These are phyloP conservation scores for Marchantia paleacea DNA, from an alignment of 225 moss, liverwort and hornwort species.

Conservation along the genomic window DNA sequence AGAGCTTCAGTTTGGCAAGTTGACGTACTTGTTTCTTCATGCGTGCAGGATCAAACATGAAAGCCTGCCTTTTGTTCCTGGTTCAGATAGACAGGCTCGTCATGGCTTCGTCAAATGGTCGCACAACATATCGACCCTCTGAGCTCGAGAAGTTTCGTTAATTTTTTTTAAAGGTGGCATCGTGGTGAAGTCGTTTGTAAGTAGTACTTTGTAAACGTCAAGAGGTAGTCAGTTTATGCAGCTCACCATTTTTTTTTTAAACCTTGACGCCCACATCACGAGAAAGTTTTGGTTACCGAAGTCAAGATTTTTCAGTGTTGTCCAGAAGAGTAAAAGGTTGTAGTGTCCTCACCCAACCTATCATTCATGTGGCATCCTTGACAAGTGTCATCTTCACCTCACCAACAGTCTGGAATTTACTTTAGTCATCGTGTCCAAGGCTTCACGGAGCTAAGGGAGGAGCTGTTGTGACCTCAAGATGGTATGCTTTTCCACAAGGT, in stretches of 20 bases:
- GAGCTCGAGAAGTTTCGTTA: conserved; percentile 33
- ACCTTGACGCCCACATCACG: neutral
- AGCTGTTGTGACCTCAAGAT: no score
- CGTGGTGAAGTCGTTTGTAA: neutral
- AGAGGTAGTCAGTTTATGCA: neutral
- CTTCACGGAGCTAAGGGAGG: no score
- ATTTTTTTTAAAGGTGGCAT: neutral
- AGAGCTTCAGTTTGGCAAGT: no score
- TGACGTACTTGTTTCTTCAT: neutral
- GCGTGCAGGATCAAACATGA: conserved; percentile 63
- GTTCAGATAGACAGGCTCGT: conserved; percentile 59
- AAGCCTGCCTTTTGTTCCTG: conserved; percentile 54
- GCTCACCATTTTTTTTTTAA: neutral
- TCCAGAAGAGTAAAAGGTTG: no score
- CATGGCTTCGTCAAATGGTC: conserved; percentile 49
- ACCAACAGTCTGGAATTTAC: no score
- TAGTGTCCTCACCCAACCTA: no score
- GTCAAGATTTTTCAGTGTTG: neutral
- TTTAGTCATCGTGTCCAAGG: no score
- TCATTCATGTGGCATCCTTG: no score
- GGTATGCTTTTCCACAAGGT: no score
- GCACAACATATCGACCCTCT: conserved; percentile 56
- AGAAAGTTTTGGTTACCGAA: neutral
- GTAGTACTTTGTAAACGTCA: neutral
- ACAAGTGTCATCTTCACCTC: no score